Evolutionary conservation across 371 early-diverging fungal species (phyloP).

Genomic region (Dichotomocladium elegans): DNA sequence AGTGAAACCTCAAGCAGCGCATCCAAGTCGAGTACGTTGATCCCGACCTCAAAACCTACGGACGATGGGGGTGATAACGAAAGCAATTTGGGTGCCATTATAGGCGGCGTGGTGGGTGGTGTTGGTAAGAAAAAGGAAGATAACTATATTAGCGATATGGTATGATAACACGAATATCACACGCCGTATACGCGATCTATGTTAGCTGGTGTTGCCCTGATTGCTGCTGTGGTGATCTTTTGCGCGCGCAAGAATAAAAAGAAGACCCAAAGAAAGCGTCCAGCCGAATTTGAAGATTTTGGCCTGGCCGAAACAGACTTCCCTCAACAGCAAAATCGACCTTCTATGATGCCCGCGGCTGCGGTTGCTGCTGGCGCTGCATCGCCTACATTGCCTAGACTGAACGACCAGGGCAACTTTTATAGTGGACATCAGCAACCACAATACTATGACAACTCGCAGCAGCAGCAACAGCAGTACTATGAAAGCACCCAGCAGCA

Average conservation of each 20-base stretch:
- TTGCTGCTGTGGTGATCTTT: slow-evolving; percentile 31
- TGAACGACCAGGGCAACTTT: slow-evolving; percentile 41
- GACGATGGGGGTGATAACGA: neutral
- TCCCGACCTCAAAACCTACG: too few relatives aligned
- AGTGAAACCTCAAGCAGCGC: too few relatives aligned
- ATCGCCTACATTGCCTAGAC: slow-evolving; percentile 34
- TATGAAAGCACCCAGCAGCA: slow-evolving; percentile 28
- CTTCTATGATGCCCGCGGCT: slow-evolving; percentile 14
- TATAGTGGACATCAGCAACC: slow-evolving; percentile 18
- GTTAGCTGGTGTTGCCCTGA: slow-evolving; percentile 41
- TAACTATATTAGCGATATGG: neutral
- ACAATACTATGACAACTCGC: slow-evolving; percentile 14
- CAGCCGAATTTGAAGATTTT: slow-evolving; percentile 40
- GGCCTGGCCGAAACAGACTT: slow-evolving; percentile 39
- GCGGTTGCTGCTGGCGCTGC: slow-evolving; percentile 4
- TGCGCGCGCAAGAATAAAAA: slow-evolving; percentile 23
- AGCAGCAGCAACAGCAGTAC: slow-evolving; percentile 16
- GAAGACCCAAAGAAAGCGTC: slow-evolving; percentile 17
- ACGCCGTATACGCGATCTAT: too few relatives aligned
- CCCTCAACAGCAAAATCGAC: slow-evolving; percentile 30
- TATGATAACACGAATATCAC: neutral
- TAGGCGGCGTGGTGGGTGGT: slow-evolving; percentile 36
- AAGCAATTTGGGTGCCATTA: slow-evolving; percentile 25
- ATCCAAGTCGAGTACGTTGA: too few relatives aligned
- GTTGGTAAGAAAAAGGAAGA: slow-evolving; percentile 21